A percentile compares a stretch with the other conserved stretches of the same genome.
Evolutionary conservation across 495 filamentous ascomycete species (phyloP).

Genomic region (Lophiostoma macrostomum): DNA sequence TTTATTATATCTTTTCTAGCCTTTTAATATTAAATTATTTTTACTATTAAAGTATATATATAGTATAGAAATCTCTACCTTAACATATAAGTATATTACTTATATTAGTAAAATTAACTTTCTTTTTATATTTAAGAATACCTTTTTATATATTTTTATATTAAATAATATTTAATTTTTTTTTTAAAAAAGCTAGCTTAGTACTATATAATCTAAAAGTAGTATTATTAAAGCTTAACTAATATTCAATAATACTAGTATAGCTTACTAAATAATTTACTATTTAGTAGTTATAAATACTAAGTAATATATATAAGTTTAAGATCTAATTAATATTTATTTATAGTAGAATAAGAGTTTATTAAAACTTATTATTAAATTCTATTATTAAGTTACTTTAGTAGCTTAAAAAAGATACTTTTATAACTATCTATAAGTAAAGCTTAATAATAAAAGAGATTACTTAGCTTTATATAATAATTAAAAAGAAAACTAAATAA

Average conservation of each 20-base stretch:
- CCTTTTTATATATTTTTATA: constrained; percentile 4
- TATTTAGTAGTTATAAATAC: constrained; percentile 10
- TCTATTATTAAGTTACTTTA: constrained; percentile 11
- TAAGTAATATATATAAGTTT: constrained; percentile 5
- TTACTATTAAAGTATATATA: constrained; percentile 26
- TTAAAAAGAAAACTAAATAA: constrained; percentile 4
- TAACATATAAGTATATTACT: constrained; percentile 3
- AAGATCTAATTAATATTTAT: constrained; percentile 11
- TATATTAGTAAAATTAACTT: constrained; percentile 20
- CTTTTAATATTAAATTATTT: constrained; percentile 33
- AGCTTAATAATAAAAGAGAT: constrained; percentile 5
- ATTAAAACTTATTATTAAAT: constrained; percentile 3
- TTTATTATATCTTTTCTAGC: constrained; percentile 33
- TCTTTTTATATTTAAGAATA: constrained; percentile 20
- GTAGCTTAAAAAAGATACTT: constrained; percentile 10
- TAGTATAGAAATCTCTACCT: constrained; percentile 8
- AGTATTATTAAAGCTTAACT: constrained; percentile 10
- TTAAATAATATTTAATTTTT: constrained; percentile 12
- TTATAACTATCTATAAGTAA: constrained; percentile 8
- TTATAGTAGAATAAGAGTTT: constrained; percentile 2
- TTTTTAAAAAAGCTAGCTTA: constrained; percentile 26
- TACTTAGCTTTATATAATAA: constrained; percentile 8
- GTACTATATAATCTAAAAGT: constrained; percentile 20
- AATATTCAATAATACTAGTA: background rate
- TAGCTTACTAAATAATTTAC: background rate